Base-by-base conservation (phyloP, 306 rosid genomes). In the Cicer arietinum region DNA sequence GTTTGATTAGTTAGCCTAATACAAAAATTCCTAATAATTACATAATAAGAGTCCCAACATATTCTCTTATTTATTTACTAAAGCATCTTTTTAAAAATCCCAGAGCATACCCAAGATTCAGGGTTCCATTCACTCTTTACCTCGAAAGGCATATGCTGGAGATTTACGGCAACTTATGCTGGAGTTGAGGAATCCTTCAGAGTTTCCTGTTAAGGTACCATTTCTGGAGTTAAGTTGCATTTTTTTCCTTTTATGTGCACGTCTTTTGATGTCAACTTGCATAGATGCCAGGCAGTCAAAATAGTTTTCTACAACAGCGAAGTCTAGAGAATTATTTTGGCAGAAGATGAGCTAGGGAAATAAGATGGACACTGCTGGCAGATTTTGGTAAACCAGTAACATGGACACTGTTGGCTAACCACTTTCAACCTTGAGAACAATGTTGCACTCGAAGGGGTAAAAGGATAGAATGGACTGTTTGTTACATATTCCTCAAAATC, bases 31-130 rank as follows among this genome's bases (percentile, higher is more conserved):
- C 12, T 35, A 20, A 18, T 54, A 54, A 54, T 54, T 18, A 9
- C 25, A 20, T 18, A 8, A 18, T 18, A 18, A 18, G 7, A 11
- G 46, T 43, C 46, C 10, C 65, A 59, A 59, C 65, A 59, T 30
- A 60, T 54, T 39, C 61, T 45, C 51, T 43, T 43, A 60, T 16
- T 16, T 61, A 43, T 82, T 30, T 76, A 82, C 80, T 76, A 51
- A 73, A 74, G 59, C 52, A 50, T 63, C 54, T 56, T 68, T 77
- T 60, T 71, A 6, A 3, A 63, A 84, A 80, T 72, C 70, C 75
- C 93, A 94, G 99, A 90, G 89, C 78, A 81, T 92, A 79, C 99
- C 99, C 67, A 94, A 87, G 83, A 85, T 94, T 44, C 93, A 87
- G 81, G 99, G 97, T 74, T 80, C 75, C 47, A 77, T 95, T 80